phyloP scores from a whole-genome alignment of 2,329 filamentous ascomycete genomes.

The Colletotrichum godetiae region DNA sequence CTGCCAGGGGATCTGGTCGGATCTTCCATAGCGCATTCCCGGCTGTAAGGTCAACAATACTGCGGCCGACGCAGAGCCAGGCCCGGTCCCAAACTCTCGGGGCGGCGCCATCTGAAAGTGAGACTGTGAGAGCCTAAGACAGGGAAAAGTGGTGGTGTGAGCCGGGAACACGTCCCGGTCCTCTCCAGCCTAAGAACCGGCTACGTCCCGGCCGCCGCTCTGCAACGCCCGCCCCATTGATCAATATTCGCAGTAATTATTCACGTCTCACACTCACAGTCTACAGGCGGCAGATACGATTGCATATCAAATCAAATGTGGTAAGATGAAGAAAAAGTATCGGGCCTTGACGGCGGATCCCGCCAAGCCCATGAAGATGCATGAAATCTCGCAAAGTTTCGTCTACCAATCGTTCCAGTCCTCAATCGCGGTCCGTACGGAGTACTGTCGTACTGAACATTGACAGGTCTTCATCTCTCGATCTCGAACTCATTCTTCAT shows the following conservation, averaged over 20 bases:
- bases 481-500: not conserved
- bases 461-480: not conserved
- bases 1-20: not conserved
- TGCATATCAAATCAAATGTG: slow-evolving; percentile 5
- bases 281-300: not conserved
- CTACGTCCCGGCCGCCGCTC: slow-evolving; percentile 17
- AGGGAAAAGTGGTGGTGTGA: not conserved
- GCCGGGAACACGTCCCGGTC: slow-evolving; percentile 30
- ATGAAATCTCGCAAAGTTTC: slow-evolving; percentile 3
- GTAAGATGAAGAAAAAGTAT: slow-evolving; percentile 1
- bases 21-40: not conserved
- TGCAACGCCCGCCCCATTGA: not conserved
- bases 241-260: not conserved
- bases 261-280: not conserved
- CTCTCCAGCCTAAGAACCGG: slow-evolving; percentile 8
- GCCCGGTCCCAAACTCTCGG: slow-evolving; percentile 10
- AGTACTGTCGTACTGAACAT: not conserved
- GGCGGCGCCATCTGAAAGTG: not conserved
- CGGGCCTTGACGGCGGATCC: not conserved
- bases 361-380: slow-evolving; percentile 4
- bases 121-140: not conserved
- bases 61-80: not conserved
- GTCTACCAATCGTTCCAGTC: not conserved
- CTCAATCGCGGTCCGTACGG: not conserved
- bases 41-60: not conserved